phyloP scores from a whole-genome alignment of 208 protist species.

The Kentomonas sorsogonicus region DNA sequence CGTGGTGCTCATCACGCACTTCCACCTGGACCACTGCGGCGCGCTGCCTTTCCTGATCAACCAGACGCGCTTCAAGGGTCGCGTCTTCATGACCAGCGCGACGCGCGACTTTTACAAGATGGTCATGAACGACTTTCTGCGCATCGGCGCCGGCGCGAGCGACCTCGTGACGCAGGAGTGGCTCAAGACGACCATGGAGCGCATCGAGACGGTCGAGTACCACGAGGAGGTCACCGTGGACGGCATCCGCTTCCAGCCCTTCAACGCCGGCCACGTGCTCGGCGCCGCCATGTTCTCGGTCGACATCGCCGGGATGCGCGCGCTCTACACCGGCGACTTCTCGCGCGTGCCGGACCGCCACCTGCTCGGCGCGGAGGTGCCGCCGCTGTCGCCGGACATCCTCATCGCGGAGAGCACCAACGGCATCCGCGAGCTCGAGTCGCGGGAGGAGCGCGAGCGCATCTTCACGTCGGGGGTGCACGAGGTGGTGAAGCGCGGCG shows the following conservation, averaged over 20 bases:
- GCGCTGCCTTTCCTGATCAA: conserved; percentile 95
- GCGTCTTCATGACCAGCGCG: conserved; percentile 97
- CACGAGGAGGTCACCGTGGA: conserved; percentile 94
- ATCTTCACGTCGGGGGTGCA: conserved; percentile 92
- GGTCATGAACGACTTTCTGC: conserved; percentile 96
- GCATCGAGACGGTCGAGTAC: conserved; percentile 97
- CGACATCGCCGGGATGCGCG: conserved; percentile 95
- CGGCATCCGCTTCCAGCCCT: conserved; percentile 96
- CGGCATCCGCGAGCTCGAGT: conserved; percentile 95
- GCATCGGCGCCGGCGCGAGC: conserved; percentile 78
- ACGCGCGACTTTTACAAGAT: conserved; percentile 97
- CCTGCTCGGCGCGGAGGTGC: conserved; percentile 96
- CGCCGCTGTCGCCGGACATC: conserved; percentile 92
- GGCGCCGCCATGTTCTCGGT: conserved; percentile 98
- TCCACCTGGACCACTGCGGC: conserved; percentile 97
- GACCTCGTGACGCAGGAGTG: conserved; percentile 94
- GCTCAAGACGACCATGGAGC: conserved; percentile 91
- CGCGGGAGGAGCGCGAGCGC: conserved; percentile 92
- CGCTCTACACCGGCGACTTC: conserved; percentile 99
- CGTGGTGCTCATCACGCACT: conserved; percentile 96
- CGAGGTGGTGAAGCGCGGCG: conserved; percentile 91
- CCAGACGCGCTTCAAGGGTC: conserved; percentile 94
- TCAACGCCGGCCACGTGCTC: conserved; percentile 97
- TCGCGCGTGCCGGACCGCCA: conserved; percentile 97
- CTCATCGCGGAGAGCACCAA: conserved; percentile 98